Evolutionary conservation across 192 early-diverging fungal species (phyloP).

Genomic region (Coemansia sp.): DNA sequence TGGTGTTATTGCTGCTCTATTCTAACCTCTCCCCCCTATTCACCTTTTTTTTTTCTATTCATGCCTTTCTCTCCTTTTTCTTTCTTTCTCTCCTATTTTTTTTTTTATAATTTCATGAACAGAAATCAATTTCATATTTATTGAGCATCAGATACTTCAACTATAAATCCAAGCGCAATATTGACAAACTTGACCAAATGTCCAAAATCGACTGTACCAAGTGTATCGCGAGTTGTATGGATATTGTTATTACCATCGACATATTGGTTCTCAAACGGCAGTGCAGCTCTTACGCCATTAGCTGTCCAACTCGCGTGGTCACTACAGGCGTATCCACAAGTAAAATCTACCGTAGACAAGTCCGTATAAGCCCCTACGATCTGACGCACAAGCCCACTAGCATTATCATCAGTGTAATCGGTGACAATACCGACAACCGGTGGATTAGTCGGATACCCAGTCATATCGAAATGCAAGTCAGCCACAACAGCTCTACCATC

Average conservation of each 20-base stretch:
- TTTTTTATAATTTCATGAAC: conserved; percentile 1
- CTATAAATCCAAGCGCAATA: conserved; percentile 74
- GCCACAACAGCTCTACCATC: conserved; percentile 59
- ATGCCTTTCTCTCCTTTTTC: background rate
- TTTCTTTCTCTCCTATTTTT: background rate
- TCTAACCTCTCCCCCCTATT: background rate
- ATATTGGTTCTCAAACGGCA: conserved; percentile 71
- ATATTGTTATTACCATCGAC: conserved; percentile 70
- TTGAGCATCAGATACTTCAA: conserved; percentile 64
- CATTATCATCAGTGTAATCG: conserved; percentile 70
- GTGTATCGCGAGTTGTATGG: conserved; percentile 73
- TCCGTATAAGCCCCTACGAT: conserved; percentile 30
- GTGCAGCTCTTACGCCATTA: conserved; percentile 76
- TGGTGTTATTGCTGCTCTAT: conserved; percentile 1
- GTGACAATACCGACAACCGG: conserved; percentile 74
- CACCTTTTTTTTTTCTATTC: background rate
- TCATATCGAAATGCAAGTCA: conserved; percentile 94
- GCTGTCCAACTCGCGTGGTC: conserved; percentile 92
- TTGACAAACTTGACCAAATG: conserved; percentile 76
- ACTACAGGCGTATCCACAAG: conserved; percentile 59
- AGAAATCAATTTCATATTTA: background rate
- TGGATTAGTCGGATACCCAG: conserved; percentile 72
- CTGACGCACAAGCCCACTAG: conserved; percentile 22
- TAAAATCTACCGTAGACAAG: conserved; percentile 17
- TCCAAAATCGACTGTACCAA: conserved; percentile 68